A percentile compares a stretch with the other conserved stretches of the same genome.
Evolutionary conservation across 2,329 filamentous ascomycete genomes (phyloP).

Genomic region (Neoarthrinium moseri): DNA sequence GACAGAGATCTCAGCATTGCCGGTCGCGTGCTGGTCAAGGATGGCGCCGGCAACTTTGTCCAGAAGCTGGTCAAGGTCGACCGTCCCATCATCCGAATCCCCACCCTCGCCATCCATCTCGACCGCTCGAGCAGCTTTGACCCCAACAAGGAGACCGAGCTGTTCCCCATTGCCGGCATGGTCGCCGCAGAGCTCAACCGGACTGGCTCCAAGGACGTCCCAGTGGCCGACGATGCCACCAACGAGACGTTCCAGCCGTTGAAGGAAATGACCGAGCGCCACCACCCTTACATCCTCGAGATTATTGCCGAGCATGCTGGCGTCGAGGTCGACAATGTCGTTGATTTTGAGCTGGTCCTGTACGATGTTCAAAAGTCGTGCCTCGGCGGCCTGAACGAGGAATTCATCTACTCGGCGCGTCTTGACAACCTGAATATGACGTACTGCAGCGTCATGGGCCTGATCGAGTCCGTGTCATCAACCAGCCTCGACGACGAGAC

Average conservation of each 20-base stretch:
- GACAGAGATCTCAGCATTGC: constrained; percentile 91
- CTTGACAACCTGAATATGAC: constrained; percentile 97
- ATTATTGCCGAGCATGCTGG: constrained; percentile 79
- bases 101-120: constrained; percentile 91
- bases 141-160: constrained; percentile 95
- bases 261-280: constrained; percentile 74
- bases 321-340: constrained; percentile 67
- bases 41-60: constrained; percentile 69
- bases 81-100: constrained; percentile 85
- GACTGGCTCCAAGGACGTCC: constrained; percentile 49
- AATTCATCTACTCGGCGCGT: constrained; percentile 94
- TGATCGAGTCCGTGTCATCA: constrained; percentile 74
- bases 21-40: constrained; percentile 79
- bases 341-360: constrained; percentile 95
- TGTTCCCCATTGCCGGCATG: constrained; percentile 90
- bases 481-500: constrained; percentile 71
- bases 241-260: constrained; percentile 65
- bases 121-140: constrained; percentile 82
- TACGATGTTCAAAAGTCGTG: constrained; percentile 93
- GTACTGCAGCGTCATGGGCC: constrained; percentile 82
- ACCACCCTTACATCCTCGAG: constrained; percentile 85
- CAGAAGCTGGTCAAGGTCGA: constrained; percentile 89
- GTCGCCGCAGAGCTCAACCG: constrained; percentile 86
- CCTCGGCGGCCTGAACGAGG: constrained; percentile 85
- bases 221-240: constrained; percentile 35